Evolutionary conservation across 371 early-diverging fungal species (phyloP).

Genomic region (Dichotomocladium elegans): DNA sequence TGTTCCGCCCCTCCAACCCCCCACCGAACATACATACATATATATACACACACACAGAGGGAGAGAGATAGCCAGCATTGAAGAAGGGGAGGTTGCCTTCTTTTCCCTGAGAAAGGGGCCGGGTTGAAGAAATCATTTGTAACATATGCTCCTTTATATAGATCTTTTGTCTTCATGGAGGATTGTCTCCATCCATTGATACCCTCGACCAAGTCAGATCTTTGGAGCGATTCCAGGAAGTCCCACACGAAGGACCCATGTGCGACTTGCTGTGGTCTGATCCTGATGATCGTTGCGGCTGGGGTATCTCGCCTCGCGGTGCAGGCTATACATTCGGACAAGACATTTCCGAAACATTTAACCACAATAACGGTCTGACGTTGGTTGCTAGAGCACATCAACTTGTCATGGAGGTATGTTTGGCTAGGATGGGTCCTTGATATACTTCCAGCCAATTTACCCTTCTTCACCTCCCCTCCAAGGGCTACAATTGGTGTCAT

Average conservation of each 20-base stretch:
- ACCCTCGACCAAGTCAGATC: constrained; percentile 97
- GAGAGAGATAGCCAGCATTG: no score
- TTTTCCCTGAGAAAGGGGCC: neutral
- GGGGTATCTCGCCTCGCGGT: constrained; percentile 97
- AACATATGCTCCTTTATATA: constrained; percentile 4
- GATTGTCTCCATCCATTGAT: constrained; percentile 95
- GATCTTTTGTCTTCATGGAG: constrained; percentile 98
- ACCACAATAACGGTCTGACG: constrained; percentile 92
- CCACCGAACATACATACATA: neutral
- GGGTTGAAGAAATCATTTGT: no score
- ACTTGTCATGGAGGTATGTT: constrained; percentile 69
- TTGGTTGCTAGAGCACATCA: constrained; percentile 97
- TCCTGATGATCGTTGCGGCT: constrained; percentile 96
- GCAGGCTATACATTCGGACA: constrained; percentile 98
- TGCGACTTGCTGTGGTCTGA: constrained; percentile 99
- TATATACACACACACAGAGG: no score
- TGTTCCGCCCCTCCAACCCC: neutral
- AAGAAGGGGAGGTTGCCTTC: no score
- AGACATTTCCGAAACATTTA: constrained; percentile 95
- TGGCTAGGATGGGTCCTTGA: neutral
- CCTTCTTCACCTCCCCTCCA: constrained; percentile 11
- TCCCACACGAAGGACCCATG: constrained; percentile 99
- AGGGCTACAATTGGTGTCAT: constrained; percentile 97
- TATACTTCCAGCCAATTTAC: neutral
- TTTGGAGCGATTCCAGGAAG: constrained; percentile 96